Evolutionary conservation across 2,329 filamentous ascomycete species (phyloP).

Genomic region (Chaetothyriales sp.): DNA sequence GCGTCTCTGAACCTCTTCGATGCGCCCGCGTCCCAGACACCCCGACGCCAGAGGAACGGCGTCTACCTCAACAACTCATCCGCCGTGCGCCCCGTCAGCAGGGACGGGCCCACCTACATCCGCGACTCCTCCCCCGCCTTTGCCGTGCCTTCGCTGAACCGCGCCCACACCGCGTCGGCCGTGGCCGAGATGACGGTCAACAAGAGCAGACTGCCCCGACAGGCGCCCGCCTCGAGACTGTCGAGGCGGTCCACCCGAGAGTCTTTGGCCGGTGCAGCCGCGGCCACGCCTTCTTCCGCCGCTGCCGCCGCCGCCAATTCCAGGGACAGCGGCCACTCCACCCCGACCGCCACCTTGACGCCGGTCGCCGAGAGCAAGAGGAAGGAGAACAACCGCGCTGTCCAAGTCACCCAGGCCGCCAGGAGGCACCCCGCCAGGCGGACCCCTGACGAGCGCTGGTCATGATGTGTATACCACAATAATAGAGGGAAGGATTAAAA

Average conservation of each 20-base stretch:
- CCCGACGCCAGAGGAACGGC: conserved; percentile 17
- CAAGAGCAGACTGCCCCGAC: conserved; percentile 14
- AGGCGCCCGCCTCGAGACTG: conserved; percentile 10
- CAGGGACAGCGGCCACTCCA: conserved; percentile 9
- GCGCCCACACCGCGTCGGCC: conserved; percentile 14
- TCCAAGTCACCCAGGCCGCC: conserved; percentile 11
- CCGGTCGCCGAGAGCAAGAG: conserved; percentile 11
- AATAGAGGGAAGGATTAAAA: background rate
- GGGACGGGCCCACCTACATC: conserved; percentile 16
- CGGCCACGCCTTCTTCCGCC: background rate
- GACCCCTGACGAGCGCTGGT: conserved; percentile 11
- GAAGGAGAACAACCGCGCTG: conserved; percentile 6
- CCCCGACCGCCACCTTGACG: conserved; percentile 8
- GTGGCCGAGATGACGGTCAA: conserved; percentile 16
- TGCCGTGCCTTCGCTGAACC: conserved; percentile 7
- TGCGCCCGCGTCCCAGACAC: conserved; percentile 13
- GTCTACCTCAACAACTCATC: conserved; percentile 15
- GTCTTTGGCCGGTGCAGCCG: conserved; percentile 10
- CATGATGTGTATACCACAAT: too few species aligned
- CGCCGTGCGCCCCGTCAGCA: conserved; percentile 16
- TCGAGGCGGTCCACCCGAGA: conserved; percentile 17
- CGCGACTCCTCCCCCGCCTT: conserved; percentile 16
- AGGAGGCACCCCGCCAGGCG: conserved; percentile 10
- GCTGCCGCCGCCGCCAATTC: conserved; percentile 4
- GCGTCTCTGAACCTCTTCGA: conserved; percentile 15